Evolutionary conservation across 176 grass and related monocot species (phyloP), one percentile per base, ranked within the genome.

Genomic region (Ananas comosus): DNA sequence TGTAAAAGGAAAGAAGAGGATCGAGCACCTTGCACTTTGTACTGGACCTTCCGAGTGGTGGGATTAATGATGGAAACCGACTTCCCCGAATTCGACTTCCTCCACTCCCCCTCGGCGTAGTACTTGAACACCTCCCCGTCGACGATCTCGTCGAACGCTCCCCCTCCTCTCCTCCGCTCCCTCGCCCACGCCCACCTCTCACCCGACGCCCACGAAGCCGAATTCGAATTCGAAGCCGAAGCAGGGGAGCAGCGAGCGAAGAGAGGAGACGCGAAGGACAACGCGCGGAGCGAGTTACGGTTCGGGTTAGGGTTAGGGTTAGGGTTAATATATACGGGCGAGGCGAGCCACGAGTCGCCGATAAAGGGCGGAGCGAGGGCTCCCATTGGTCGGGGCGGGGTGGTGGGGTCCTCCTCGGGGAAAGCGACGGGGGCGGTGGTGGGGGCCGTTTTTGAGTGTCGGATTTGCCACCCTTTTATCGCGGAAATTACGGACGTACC

Each of bases 21-120:
- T 10, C 74, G 14, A 5, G 10, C 51, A 96, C 93, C 94, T 93
- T 97, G 94, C 53, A 97, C 94, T 28, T 68, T 88, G 72, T 88
- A 97, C 74, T 97, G 94, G 0, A 82, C 73, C 73, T 86, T 80
- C 74, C 94, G 78, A 13, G 86, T 97, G 58, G 89, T 92, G 68
- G 94, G 94, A 80, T 97, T 97, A 83, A 97, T 70, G 77, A 97
- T 93, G 65, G 89, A 77, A 78, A 97, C 89, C 48, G 89, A 77
- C 78, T 97, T 93, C 68, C 89, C 94, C 57, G 94, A 97, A 51
- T 59, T 71, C 12, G 94, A 93, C 9, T 59, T 81, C 63, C 67
- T 83, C 94, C 94, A 97, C 78, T 86, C 84, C 12, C 94, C 94
- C 51, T 93, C 89, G 47, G 89, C 84, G 80, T 97, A 97, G 84